Conservation (phyloP, 805 yeast genomes). For the Wickerhamomyces bisporus region DNA sequence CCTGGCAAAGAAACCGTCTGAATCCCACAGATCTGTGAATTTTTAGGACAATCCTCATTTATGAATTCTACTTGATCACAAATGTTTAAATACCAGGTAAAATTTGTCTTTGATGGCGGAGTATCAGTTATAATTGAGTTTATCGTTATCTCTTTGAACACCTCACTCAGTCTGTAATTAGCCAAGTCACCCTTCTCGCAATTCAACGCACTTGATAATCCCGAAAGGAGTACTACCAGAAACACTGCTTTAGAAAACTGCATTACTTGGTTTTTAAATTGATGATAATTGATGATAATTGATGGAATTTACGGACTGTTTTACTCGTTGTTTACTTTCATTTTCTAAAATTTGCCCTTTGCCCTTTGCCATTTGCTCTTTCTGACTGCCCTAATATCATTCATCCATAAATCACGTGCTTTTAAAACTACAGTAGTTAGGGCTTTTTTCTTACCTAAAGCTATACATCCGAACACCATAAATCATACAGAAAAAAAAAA, state of each 20-base stretch:
- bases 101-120: conserved; percentile 70
- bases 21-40: conserved; percentile 76
- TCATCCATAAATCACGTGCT: background rate
- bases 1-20: conserved; percentile 51
- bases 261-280: too few species aligned
- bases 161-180: conserved; percentile 15
- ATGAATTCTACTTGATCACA: conserved; percentile 45
- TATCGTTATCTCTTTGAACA: conserved; percentile 44
- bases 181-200: conserved; percentile 18
- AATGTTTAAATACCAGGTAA: conserved; percentile 66
- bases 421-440: background rate
- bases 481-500: background rate
- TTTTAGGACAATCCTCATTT: conserved; percentile 51
- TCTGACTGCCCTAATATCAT: background rate
- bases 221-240: too few species aligned
- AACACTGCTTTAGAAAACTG: too few species aligned
- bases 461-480: conserved; percentile 10
- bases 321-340: too few species aligned
- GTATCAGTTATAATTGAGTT: conserved; percentile 44
- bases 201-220: conserved; percentile 16
- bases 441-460: too few species aligned
- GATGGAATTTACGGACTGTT: too few species aligned
- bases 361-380: background rate
- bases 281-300: too few species aligned
- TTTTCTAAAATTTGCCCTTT: too few species aligned